A percentile compares a stretch with the other conserved stretches of the same genome.
These are phyloP conservation scores for Blastocystis sp. DNA, from an alignment of 352 stramenopile species.

Conservation along the genomic window DNA sequence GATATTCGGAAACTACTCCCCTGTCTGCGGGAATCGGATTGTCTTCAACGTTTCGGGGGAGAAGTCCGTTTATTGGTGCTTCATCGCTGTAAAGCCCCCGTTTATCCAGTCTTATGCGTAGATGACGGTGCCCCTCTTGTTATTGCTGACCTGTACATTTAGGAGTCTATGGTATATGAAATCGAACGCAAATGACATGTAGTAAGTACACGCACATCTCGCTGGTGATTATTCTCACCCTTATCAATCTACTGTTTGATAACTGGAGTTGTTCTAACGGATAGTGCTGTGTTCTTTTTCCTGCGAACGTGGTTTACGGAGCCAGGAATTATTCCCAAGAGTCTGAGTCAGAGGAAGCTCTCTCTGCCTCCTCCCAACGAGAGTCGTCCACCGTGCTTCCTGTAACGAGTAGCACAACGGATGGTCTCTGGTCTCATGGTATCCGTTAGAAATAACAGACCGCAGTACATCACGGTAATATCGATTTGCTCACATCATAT, in stretches of 20 bases:
- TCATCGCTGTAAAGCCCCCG: background rate
- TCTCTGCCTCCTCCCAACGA: slow-evolving; percentile 1
- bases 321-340: slow-evolving; percentile 44
- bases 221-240: background rate
- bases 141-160: slow-evolving; percentile 10
- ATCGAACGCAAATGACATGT: background rate
- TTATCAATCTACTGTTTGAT: slow-evolving; percentile 9
- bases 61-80: background rate
- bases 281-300: slow-evolving; percentile 24
- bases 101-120: background rate
- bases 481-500: background rate
- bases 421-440: slow-evolving; percentile 34
- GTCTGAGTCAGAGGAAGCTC: background rate
- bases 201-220: slow-evolving; percentile 31
- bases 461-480: slow-evolving; percentile 28
- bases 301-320: slow-evolving; percentile 36
- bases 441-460: slow-evolving; percentile 22
- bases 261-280: background rate
- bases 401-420: background rate
- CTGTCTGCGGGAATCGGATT: background rate
- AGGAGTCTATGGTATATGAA: slow-evolving; percentile 14
- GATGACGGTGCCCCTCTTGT: slow-evolving; percentile 1
- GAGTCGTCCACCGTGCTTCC: background rate
- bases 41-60: slow-evolving; percentile 25
- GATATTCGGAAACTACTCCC: slow-evolving; percentile 28